phyloP scores from a whole-genome alignment of 2,329 filamentous ascomycete genomes.

The Fusarium heterosporum region DNA sequence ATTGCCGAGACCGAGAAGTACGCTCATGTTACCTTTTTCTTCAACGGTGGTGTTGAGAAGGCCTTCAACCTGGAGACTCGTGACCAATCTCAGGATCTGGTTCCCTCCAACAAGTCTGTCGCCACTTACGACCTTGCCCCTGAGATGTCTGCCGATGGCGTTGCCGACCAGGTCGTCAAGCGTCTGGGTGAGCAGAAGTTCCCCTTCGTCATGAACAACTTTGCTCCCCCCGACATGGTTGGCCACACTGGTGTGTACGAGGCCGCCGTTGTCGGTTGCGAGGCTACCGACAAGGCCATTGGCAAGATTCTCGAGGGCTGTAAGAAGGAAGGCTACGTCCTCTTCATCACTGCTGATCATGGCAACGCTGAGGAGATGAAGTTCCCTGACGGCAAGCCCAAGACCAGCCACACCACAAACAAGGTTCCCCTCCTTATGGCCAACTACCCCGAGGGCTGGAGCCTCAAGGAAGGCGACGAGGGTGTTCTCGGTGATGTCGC shows the following conservation, averaged over 20 bases:
- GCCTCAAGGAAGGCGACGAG: constrained; percentile 77
- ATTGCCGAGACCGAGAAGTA: constrained; percentile 99
- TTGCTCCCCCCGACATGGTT: constrained; percentile 99
- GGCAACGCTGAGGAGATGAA: constrained; percentile 99
- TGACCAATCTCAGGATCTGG: constrained; percentile 81
- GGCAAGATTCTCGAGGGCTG: constrained; percentile 92
- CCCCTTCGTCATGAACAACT: constrained; percentile 99
- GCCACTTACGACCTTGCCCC: constrained; percentile 95
- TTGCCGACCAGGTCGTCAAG: constrained; percentile 90
- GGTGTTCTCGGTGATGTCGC: constrained; percentile 98
- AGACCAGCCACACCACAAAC: constrained; percentile 98
- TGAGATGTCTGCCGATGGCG: constrained; percentile 93
- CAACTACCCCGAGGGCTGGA: constrained; percentile 92
- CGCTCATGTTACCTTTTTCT: constrained; percentile 99
- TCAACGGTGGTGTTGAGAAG: constrained; percentile 98
- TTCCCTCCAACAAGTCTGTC: constrained; percentile 89
- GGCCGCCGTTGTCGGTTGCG: constrained; percentile 85
- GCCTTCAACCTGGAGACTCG: constrained; percentile 91
- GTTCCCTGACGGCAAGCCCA: constrained; percentile 92
- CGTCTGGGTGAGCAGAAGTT: constrained; percentile 86
- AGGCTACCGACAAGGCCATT: constrained; percentile 93
- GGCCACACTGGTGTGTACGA: constrained; percentile 98
- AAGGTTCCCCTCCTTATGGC: constrained; percentile 98
- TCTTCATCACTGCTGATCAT: constrained; percentile 97
- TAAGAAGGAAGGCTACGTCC: constrained; percentile 90